Conservation (phyloP, 1,284 basidiomycete genomes). For the Mycosarcoma maydis region DNA sequence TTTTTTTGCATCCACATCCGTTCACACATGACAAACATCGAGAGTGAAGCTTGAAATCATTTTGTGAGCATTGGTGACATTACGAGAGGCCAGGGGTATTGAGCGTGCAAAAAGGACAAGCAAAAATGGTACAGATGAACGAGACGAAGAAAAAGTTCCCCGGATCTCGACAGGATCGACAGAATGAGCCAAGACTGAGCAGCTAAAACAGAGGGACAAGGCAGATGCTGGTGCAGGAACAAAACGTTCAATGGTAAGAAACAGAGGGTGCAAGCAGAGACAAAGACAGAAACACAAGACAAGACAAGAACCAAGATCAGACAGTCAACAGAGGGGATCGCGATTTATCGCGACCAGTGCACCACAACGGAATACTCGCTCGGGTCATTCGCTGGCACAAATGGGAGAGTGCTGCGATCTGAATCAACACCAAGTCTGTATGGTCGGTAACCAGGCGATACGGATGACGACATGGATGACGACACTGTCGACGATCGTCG, state of each 20-base stretch:
- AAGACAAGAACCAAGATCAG: neutral
- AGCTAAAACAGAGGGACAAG: neutral
- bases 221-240: slow-evolving; percentile 8
- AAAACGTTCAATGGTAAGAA: slow-evolving; percentile 3
- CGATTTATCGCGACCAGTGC: slow-evolving; percentile 32
- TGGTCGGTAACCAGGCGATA: neutral
- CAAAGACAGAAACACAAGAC: neutral
- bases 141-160: neutral
- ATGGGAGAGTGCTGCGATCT: slow-evolving; percentile 3
- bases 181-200: neutral
- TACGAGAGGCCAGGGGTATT: slow-evolving; percentile 11
- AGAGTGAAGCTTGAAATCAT: neutral
- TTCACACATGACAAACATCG: neutral
- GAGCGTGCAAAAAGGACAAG: slow-evolving; percentile 1
- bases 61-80: slow-evolving; percentile 17
- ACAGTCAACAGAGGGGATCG: neutral
- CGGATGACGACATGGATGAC: slow-evolving; percentile 9
- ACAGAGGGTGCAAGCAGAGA: neutral
- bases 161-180: neutral
- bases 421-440: slow-evolving; percentile 3
- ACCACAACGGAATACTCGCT: slow-evolving; percentile 27
- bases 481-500: neutral
- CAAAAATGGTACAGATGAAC: slow-evolving; percentile 18
- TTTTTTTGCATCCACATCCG: slow-evolving; percentile 6
- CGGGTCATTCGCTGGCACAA: neutral